Evolutionary conservation across 768 basidiomycete species (phyloP).

Genomic region (Leccinellum luteum): DNA sequence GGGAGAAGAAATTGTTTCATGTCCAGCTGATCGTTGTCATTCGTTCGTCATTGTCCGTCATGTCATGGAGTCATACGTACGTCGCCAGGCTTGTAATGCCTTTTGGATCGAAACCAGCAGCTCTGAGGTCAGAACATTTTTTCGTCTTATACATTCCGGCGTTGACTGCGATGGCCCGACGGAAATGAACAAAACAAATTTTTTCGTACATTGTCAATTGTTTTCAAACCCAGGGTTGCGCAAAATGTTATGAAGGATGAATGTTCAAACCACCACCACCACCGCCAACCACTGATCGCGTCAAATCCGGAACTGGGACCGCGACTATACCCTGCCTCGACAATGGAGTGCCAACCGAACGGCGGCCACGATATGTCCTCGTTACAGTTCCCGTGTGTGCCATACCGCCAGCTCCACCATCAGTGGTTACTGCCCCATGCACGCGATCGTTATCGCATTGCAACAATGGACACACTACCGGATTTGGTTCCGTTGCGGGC

Average conservation of each 20-base stretch:
- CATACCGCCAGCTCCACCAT: conserved; percentile 14
- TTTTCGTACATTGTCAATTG: conserved; percentile 16
- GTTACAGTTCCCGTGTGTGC: conserved; percentile 8
- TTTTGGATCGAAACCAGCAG: conserved; percentile 4
- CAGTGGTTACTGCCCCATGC: conserved; percentile 1
- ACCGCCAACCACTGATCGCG: conserved; percentile 15
- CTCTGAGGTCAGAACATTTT: conserved; percentile 15
- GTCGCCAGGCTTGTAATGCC: not conserved
- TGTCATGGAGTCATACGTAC: not conserved
- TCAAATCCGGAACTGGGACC: not conserved
- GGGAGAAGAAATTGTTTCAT: conserved; percentile 11
- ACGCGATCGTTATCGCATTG: conserved; percentile 16
- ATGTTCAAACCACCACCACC: not conserved
- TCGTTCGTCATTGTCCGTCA: conserved; percentile 16
- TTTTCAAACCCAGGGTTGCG: conserved; percentile 12
- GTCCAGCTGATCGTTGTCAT: conserved; percentile 8
- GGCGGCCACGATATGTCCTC: conserved; percentile 2
- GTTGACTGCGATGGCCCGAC: conserved; percentile 17
- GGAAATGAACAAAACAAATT: conserved; percentile 31
- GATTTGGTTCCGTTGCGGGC: conserved; percentile 18
- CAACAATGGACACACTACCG: conserved; percentile 20
- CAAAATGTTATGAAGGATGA: conserved; percentile 6
- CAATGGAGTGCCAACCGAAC: not conserved
- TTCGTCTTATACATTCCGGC: conserved; percentile 15
- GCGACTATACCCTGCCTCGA: not conserved